These are phyloP conservation scores for Alternaria solani DNA, from an alignment of 2,329 filamentous ascomycete genomes.

Conservation along the genomic window DNA sequence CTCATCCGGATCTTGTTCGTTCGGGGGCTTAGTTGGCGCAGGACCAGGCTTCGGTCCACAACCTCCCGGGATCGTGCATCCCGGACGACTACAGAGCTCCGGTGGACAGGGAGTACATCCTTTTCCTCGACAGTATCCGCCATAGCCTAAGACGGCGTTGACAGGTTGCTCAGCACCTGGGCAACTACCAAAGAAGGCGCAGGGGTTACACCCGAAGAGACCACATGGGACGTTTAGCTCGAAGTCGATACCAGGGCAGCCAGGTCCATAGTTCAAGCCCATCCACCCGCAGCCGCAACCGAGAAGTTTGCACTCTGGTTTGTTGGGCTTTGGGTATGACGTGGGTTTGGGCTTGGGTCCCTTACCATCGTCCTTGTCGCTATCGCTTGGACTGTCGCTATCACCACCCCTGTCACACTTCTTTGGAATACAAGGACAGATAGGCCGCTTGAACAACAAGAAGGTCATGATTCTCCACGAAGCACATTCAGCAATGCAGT, in stretches of 20 bases:
- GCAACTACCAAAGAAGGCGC: slow-evolving; percentile 28
- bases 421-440: slow-evolving; percentile 20
- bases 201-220: slow-evolving; percentile 31
- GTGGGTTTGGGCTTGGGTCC: slow-evolving; percentile 9
- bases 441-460: slow-evolving; percentile 14
- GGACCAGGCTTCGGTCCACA: slow-evolving; percentile 34
- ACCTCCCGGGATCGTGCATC: slow-evolving; percentile 20
- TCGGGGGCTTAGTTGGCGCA: slow-evolving; percentile 17
- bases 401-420: slow-evolving; percentile 19
- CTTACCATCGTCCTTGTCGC: slow-evolving; percentile 11
- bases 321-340: slow-evolving; percentile 7
- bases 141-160: slow-evolving; percentile 24
- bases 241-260: slow-evolving; percentile 13
- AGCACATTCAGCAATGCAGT: slow-evolving; percentile 18
- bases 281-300: slow-evolving; percentile 38
- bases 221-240: slow-evolving; percentile 18
- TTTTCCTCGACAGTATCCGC: slow-evolving; percentile 25
- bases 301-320: slow-evolving; percentile 22
- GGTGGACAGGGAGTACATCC: slow-evolving; percentile 30
- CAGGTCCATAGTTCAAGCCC: slow-evolving; percentile 32
- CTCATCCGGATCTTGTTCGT: slow-evolving; percentile 15
- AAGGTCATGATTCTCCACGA: slow-evolving; percentile 14
- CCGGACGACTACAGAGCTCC: slow-evolving; percentile 24
- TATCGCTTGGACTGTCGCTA: slow-evolving; percentile 17
- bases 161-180: slow-evolving; percentile 6